These are phyloP conservation scores for Isoetes taiwanensis DNA, from an alignment of 75 land plant species.

Conservation along the genomic window DNA sequence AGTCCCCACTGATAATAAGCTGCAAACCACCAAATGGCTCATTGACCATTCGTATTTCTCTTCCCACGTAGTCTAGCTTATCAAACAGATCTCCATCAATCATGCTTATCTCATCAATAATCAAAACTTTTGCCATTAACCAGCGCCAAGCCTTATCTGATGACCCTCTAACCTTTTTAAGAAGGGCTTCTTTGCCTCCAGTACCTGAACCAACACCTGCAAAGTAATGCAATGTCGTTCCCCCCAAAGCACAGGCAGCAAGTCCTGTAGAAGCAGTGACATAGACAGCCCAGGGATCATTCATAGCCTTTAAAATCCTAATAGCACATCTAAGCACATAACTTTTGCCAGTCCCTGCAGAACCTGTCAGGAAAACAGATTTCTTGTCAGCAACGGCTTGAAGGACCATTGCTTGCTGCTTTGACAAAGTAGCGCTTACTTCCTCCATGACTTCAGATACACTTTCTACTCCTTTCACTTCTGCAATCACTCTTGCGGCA, in stretches of 20 bases:
- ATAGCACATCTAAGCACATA: not conserved
- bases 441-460: no score
- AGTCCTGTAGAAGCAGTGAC: conserved; percentile 1
- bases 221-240: not conserved
- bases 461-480: no score
- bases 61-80: conserved; percentile 1
- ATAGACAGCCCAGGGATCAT: not conserved
- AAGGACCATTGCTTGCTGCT: not conserved
- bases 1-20: not conserved
- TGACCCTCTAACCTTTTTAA: not conserved
- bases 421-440: not conserved
- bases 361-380: not conserved
- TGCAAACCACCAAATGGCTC: conserved; percentile 2
- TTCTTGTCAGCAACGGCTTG: not conserved
- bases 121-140: not conserved
- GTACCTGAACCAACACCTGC: not conserved
- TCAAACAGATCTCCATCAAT: conserved; percentile 3
- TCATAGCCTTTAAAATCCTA: not conserved
- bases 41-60: not conserved
- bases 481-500: no score
- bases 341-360: conserved; percentile 4
- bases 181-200: not conserved
- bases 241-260: not conserved
- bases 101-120: conserved; percentile 7
- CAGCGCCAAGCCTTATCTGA: not conserved